Conservation (phyloP, 257 asterid species). For the Catharanthus roseus region DNA sequence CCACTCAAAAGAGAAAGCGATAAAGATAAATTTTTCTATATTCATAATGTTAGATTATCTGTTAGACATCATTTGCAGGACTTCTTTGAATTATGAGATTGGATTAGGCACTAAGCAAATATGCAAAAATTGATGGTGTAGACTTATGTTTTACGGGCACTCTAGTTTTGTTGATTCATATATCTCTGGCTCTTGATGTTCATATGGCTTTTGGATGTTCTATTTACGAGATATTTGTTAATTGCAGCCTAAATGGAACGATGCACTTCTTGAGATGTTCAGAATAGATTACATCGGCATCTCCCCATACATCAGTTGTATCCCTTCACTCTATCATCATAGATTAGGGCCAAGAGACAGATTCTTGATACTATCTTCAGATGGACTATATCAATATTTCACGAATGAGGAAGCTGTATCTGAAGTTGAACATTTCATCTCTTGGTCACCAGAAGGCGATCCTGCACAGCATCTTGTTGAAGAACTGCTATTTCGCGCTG, state of each 20-base stretch:
- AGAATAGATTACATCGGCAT: constrained; percentile 67
- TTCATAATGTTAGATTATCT: neutral
- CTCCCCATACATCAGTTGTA: constrained; percentile 65
- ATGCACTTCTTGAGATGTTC: constrained; percentile 83
- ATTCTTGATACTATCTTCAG: constrained; percentile 77
- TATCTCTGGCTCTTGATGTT: neutral
- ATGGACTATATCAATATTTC: constrained; percentile 93
- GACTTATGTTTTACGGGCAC: neutral
- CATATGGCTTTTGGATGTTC: neutral
- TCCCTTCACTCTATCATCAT: constrained; percentile 79
- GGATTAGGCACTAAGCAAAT: neutral
- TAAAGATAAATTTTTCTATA: neutral
- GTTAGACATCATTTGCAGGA: neutral
- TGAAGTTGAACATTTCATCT: constrained; percentile 73
- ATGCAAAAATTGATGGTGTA: neutral
- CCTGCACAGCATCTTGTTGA: constrained; percentile 96
- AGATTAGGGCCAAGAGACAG: constrained; percentile 61
- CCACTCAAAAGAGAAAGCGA: neutral
- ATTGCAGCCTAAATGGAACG: constrained; percentile 88
- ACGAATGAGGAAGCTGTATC: constrained; percentile 92
- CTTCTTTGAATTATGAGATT: neutral
- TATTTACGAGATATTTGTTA: neutral
- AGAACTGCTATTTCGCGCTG: constrained; percentile 86
- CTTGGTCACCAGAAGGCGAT: constrained; percentile 95
- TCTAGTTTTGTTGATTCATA: neutral